Evolutionary conservation across 2,329 filamentous ascomycete genomes (phyloP).

Genomic region (Talaromyces sp.): DNA sequence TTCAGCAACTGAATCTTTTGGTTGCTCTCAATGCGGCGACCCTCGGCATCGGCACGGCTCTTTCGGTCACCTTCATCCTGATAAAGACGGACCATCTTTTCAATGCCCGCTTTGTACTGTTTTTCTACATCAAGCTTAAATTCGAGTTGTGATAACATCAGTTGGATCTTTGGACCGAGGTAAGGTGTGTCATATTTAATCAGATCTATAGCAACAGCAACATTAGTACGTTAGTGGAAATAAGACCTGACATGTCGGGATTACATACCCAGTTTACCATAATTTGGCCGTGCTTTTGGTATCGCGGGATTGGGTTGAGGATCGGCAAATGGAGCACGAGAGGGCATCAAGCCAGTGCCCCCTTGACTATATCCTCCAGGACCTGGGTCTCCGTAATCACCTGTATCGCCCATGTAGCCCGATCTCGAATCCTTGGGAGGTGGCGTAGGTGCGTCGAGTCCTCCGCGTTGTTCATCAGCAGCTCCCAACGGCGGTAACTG

Average conservation of each 20-base stretch:
- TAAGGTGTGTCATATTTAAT: constrained; percentile 98
- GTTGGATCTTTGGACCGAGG: constrained; percentile 92
- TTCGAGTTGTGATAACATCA: constrained; percentile 97
- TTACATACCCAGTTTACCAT: constrained; percentile 82
- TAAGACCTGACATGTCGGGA: background rate
- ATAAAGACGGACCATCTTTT: constrained; percentile 98
- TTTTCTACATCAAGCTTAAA: constrained; percentile 99
- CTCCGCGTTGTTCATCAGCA: constrained; percentile 42
- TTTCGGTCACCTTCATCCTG: constrained; percentile 96
- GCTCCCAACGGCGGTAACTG: constrained; percentile 9
- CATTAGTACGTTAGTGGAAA: background rate
- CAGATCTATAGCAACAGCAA: constrained; percentile 59
- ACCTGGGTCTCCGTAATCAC: constrained; percentile 57
- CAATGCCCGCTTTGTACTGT: constrained; percentile 96
- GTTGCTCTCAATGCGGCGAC: constrained; percentile 85
- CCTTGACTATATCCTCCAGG: constrained; percentile 53
- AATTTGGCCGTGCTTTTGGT: constrained; percentile 78
- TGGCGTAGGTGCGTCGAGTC: constrained; percentile 51
- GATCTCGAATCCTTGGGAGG: constrained; percentile 66
- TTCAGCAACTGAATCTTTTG: constrained; percentile 96
- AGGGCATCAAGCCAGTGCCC: constrained; percentile 70
- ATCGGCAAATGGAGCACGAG: constrained; percentile 71
- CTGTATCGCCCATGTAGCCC: constrained; percentile 47
- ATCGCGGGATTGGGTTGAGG: constrained; percentile 62
- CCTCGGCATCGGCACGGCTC: constrained; percentile 88